These are phyloP conservation scores for Hyaloperonospora arabidopsidis DNA, from an alignment of 352 stramenopile species.

Conservation along the genomic window DNA sequence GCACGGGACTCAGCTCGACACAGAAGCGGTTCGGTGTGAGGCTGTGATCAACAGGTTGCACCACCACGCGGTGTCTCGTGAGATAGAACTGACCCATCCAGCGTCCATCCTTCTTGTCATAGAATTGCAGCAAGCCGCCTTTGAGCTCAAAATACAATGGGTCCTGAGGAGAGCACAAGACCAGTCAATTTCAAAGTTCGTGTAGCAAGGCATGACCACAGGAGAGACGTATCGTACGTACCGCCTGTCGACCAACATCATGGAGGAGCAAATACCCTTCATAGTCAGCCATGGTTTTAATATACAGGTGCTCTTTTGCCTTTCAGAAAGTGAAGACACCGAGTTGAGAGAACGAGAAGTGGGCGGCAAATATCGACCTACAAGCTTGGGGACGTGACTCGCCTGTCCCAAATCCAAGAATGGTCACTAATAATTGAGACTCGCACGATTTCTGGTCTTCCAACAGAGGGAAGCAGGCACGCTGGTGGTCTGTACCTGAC, in stretches of 20 bases:
- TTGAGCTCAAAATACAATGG: slow-evolving; percentile 75
- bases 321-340: slow-evolving; percentile 1
- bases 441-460: neutral
- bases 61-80: slow-evolving; percentile 58
- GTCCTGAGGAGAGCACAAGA: slow-evolving; percentile 26
- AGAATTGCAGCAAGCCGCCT: slow-evolving; percentile 65
- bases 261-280: slow-evolving; percentile 74
- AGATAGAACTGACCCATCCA: slow-evolving; percentile 64
- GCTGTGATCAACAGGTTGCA: slow-evolving; percentile 34
- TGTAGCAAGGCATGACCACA: no score
- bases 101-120: slow-evolving; percentile 59
- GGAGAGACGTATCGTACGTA: slow-evolving; percentile 8
- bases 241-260: slow-evolving; percentile 36
- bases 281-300: slow-evolving; percentile 58
- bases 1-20: slow-evolving; percentile 63
- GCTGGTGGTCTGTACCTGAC: no score
- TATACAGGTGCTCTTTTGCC: neutral
- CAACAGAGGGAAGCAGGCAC: neutral
- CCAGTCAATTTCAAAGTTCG: no score
- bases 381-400: slow-evolving; percentile 2
- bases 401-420: slow-evolving; percentile 9
- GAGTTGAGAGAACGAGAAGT: slow-evolving; percentile 11
- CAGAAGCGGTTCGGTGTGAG: slow-evolving; percentile 59
- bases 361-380: slow-evolving; percentile 10
- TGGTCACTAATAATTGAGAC: neutral